Base-by-base conservation (phyloP, 2,329 filamentous ascomycete species). In the Curvularia sp. region DNA sequence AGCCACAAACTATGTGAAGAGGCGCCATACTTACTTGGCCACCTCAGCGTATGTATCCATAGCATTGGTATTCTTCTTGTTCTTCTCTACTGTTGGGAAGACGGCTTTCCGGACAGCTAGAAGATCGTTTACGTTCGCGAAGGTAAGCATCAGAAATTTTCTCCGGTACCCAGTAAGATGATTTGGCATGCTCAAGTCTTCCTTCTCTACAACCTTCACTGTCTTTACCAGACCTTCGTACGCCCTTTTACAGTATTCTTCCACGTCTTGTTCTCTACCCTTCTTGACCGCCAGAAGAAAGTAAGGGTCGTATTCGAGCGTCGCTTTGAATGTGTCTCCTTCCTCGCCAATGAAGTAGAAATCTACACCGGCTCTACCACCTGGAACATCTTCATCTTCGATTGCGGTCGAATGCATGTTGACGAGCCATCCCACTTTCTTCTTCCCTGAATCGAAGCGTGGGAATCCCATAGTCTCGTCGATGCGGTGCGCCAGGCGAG, bases 1-100 rank as follows among this genome's bases (percentile, higher is more conserved):
- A 74, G 65, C 53, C 27, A 21, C 18, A 2, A 5, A 30, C 9
- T 2, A 60, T 32, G 8, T 6, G 15, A 32, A 43, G n/a, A 3
- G 30, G 63, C 47, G 60, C 45, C 18, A 38, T 39, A 83, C 87
- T 77, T 77, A 94, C 91, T 89, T 90, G 61, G 92, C 92, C 72
- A 98, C 93, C 81, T 99, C 95, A 41, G 93, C 93, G 82, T 99
- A 99, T 65, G 94, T 93, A 82, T 99, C 95, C 90, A 98, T 96
- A 50, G 93, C 92, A 81, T 92, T 93, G 84, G 97, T 89, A 68
- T 92, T 94, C 80, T 95, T 96, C 82, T 91, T 96, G 76, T 99
- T 99, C 80, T 92, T 96, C 80, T 97, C 93, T 13, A 94, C 95
- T 74, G 99, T 86, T 0, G 95, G 95, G 82, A 92, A 88, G 45